phyloP scores from a whole-genome alignment of 352 stramenopile genomes.

The Globisporangium nagaii region DNA sequence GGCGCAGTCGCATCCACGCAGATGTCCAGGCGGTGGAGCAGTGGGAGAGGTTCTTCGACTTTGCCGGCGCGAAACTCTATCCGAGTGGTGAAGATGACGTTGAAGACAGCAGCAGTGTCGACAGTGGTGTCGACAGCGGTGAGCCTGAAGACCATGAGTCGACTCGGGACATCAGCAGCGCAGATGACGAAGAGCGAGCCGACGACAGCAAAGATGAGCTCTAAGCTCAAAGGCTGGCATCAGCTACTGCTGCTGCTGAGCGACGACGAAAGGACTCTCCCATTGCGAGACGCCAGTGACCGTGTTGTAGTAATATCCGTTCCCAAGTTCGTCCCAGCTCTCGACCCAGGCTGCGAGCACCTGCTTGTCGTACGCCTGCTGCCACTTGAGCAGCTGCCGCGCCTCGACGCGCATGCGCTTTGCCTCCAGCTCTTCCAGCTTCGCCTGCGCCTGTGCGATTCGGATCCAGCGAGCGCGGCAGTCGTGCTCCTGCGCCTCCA shows the following conservation, averaged over 20 bases:
- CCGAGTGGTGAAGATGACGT: slow-evolving; percentile 11
- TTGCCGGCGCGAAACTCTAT: slow-evolving; percentile 26
- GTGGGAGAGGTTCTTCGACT: slow-evolving; percentile 71
- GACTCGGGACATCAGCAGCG: not conserved
- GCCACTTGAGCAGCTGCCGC: slow-evolving; percentile 19
- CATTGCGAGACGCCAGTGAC: slow-evolving; percentile 48
- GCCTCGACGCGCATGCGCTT: slow-evolving; percentile 32
- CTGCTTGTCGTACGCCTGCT: slow-evolving; percentile 27
- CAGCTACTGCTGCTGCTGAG: too few relatives aligned
- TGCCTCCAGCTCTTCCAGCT: slow-evolving; percentile 21
- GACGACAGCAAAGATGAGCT: not conserved
- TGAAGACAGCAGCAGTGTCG: not conserved
- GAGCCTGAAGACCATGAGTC: not conserved
- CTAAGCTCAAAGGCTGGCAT: too few relatives aligned
- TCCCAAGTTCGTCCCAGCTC: slow-evolving; percentile 39
- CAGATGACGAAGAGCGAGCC: too few relatives aligned
- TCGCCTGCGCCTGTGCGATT: slow-evolving; percentile 14
- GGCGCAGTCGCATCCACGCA: slow-evolving; percentile 34
- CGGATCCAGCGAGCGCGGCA: slow-evolving; percentile 26
- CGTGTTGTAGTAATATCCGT: slow-evolving; percentile 64
- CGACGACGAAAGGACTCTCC: slow-evolving; percentile 20
- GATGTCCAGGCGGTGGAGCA: slow-evolving; percentile 41
- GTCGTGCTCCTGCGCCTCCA: slow-evolving; percentile 42
- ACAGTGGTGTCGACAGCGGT: not conserved
- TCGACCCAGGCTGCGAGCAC: slow-evolving; percentile 36